Base-by-base conservation (phyloP, 805 yeast genomes). In the Wickerhamiella spandovensis region DNA sequence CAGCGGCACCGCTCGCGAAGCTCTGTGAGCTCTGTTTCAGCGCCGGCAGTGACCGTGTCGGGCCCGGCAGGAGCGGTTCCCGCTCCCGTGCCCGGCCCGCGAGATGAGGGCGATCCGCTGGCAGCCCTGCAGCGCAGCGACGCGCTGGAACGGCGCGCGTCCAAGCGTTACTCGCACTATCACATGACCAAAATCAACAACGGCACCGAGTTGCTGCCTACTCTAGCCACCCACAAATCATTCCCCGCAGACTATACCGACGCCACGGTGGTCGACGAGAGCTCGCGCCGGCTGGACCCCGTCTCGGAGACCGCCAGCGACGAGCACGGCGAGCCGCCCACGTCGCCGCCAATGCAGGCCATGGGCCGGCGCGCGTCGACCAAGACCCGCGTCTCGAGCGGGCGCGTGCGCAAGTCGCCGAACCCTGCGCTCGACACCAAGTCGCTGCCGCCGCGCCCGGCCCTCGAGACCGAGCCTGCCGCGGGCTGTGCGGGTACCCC, bases 101-200 rank as follows among this genome's bases (percentile, higher is more conserved):
- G 32, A 3, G 32, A 28, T 4, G 32, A 28, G 32, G 32, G 32
- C 20, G 87, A 82, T 57, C 87, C 95, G 0, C 70, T 89, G 25
- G 72, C 79, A 0, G 85, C 84, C 57, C 70, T 90, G 9, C 95
- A 90, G 60, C 79, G 81, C 44, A 86, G 89, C 2, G 85, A 84
- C 46, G 82, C 85, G 2, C 69, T 92, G 30, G 94, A 83, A 69
- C 75, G 99, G 57, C 76, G 96, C 54, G 99, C 97, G 0, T 89
- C 97, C 0, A 82, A 90, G 58, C 72, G 98, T 50, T 90, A 83
- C 62, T 87, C 96, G 5, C 96, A 97, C 0, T 90, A 89, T 54
- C 97, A 90, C 61, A 81, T 82, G 66, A 86, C 94, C 1, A 84
- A 83, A 59, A 71, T 84, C 18, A 47, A 53, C 44, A 55, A 54